Conservation (phyloP, 2,329 filamentous ascomycete genomes). For the Phialocephala sp. region DNA sequence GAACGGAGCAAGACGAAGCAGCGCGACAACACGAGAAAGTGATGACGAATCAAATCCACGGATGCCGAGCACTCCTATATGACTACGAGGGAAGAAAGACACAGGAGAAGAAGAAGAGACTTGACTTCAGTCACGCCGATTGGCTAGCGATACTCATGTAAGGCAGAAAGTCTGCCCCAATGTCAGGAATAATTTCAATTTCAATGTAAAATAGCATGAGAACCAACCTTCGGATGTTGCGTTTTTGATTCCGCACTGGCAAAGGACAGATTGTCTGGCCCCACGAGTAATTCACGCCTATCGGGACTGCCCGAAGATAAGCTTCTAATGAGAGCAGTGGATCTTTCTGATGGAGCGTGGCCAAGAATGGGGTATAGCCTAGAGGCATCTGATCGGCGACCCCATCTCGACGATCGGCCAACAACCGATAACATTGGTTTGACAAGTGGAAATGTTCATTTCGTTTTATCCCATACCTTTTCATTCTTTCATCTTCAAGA, state of each 20-base stretch:
- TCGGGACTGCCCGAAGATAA: constrained; percentile 2
- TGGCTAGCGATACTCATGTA: no score
- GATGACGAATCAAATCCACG: not conserved
- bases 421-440: not conserved
- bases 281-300: not conserved
- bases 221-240: no score
- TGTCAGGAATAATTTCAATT: no score
- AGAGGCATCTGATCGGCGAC: not conserved
- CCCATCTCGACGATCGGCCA: not conserved
- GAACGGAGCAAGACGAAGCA: not conserved
- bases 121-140: not conserved
- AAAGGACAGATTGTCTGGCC: not conserved
- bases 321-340: not conserved
- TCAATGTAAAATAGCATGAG: no score
- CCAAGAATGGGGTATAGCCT: constrained; percentile 9
- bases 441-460: not conserved
- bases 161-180: no score
- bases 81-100: not conserved
- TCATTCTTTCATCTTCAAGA: not conserved
- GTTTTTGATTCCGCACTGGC: no score
- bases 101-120: not conserved
- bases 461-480: not conserved
- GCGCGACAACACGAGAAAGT: not conserved
- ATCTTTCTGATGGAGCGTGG: not conserved
- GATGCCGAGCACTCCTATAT: not conserved